Base-by-base conservation (phyloP, 108 stramenopile genomes). In the Skeletonema potamos region DNA sequence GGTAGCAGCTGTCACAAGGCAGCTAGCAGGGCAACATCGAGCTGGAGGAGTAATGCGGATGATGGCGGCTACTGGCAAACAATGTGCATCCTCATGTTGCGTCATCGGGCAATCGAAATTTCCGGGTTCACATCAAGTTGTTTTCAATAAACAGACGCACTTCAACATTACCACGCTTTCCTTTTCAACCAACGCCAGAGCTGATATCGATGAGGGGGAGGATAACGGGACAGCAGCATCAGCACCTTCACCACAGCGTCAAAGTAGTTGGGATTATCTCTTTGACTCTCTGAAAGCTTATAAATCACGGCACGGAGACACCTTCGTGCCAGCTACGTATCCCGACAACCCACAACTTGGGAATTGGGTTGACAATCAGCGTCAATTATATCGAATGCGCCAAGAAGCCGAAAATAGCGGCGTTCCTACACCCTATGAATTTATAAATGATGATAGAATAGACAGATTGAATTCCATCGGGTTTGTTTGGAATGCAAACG, bases 311-410 rank as follows among this genome's bases (percentile, higher is more conserved):
- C 69, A 84, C 58, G 83, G 83, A 12, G 75, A 84, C 37, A 77
- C 80, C 4, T 37, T 81, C 4, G 83, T 84, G 5, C 83, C 83
- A 6, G 39, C 56, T 27, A 70, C 39, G 34, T 83, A 70, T 51
- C 74, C 54, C 2, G 62, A 62, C 18, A 83, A 83, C 63, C 82
- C 68, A 28, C 65, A 62, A 32, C 68, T 83, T 15, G 78, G 82
- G 20, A 75, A 54, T 46, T 83, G 82, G 82, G 74, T 82, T 18
- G 76, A 82, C 29, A 72, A 77, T 37, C 76, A 82, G 18, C 54
- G 81, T 17, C 81, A 77, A 51, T 32, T 28, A n/a, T 82, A 82
- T 41, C 41, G 81, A 36, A 73, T 73, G 58, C 67, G 72, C 1
- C 29, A 37, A 10, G 72, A 79, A 61, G 39, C 39, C 27, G 70